Evolutionary conservation across 2,329 filamentous ascomycete genomes (phyloP).

Genomic region (Neofusicoccum kwambonambiense): DNA sequence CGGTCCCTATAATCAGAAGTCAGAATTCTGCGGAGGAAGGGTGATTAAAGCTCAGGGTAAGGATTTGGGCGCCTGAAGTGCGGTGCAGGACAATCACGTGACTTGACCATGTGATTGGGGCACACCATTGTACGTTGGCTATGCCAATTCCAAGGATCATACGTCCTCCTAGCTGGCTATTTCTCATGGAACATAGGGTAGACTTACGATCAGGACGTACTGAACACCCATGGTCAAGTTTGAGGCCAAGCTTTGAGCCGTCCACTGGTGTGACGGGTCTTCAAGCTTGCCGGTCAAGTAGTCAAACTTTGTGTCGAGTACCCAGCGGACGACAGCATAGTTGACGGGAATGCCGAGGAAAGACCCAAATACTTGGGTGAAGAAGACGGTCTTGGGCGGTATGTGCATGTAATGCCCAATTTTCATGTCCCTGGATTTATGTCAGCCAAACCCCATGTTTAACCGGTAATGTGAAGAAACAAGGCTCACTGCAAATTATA

Average conservation of each 20-base stretch:
- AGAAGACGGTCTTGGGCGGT: conserved; percentile 59
- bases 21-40: neutral
- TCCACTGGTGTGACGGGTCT: conserved; percentile 62
- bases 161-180: no score
- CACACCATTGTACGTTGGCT: no score
- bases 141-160: no score
- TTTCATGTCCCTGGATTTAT: conserved; percentile 50
- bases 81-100: no score
- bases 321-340: conserved; percentile 61
- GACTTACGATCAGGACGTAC: conserved; percentile 55
- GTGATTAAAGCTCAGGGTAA: neutral
- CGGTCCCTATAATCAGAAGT: conserved; percentile 31
- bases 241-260: conserved; percentile 53
- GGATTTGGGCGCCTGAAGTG: no score
- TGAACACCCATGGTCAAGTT: conserved; percentile 58
- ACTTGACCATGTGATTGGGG: no score
- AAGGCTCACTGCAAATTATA: conserved; percentile 39
- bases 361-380: conserved; percentile 60
- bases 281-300: conserved; percentile 52
- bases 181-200: no score
- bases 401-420: conserved; percentile 66
- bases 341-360: conserved; percentile 61
- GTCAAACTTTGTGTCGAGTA: conserved; percentile 56
- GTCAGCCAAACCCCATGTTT: no score
- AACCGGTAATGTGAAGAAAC: no score